A percentile compares a stretch with the other conserved stretches of the same genome.
phyloP scores from a whole-genome alignment of 495 filamentous ascomycete species.

The Hypoxylon fragiforme region DNA sequence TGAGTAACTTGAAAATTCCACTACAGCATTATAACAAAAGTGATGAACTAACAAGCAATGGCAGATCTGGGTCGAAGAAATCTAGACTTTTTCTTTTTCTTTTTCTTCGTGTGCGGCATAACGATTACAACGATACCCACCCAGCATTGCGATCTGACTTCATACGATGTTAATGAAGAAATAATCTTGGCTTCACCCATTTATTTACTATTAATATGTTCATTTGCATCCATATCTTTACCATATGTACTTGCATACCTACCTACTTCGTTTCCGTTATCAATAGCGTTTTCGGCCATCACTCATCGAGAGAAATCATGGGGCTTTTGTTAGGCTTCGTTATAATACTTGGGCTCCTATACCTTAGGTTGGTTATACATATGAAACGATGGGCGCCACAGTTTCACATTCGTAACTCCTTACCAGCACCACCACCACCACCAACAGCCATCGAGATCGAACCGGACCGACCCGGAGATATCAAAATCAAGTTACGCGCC shows the following conservation, averaged over 20 bases:
- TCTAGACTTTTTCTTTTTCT: slow-evolving; percentile 40
- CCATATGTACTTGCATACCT: slow-evolving; percentile 9
- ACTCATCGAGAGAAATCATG: slow-evolving; percentile 13
- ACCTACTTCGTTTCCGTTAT: slow-evolving; percentile 12
- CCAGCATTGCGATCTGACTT: slow-evolving; percentile 40
- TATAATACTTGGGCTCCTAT: no score
- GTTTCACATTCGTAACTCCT: slow-evolving; percentile 18
- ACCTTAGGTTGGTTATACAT: no score
- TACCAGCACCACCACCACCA: neutral
- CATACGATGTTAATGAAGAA: slow-evolving; percentile 40
- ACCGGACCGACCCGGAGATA: neutral
- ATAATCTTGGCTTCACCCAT: slow-evolving; percentile 13
- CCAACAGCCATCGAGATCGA: neutral
- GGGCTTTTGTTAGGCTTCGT: slow-evolving; percentile 4
- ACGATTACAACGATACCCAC: slow-evolving; percentile 42
- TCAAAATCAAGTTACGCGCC: no score
- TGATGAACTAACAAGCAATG: slow-evolving; percentile 23
- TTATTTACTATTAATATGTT: slow-evolving; percentile 10
- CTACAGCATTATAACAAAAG: neutral
- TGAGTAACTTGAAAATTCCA: slow-evolving; percentile 51
- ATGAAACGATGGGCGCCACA: slow-evolving; percentile 24
- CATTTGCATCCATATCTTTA: slow-evolving; percentile 3
- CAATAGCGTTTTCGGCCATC: neutral
- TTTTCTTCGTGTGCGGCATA: slow-evolving; percentile 29
- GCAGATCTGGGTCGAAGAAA: slow-evolving; percentile 71